Base-by-base conservation (phyloP, 352 stramenopile species). In the Pythium sukuiense region DNA sequence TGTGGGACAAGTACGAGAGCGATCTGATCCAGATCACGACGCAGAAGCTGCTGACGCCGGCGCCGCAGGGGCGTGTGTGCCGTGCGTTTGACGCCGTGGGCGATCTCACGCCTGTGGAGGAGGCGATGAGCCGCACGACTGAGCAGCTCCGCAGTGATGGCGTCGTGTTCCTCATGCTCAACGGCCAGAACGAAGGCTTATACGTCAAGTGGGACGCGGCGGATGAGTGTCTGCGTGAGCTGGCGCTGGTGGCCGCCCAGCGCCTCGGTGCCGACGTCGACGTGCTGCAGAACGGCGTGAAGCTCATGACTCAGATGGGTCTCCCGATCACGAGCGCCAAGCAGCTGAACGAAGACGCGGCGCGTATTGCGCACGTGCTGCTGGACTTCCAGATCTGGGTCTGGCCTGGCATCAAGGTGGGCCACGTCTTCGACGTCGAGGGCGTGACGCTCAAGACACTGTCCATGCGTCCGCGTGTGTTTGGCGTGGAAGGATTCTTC, bases 341-440 rank as follows among this genome's bases (percentile, higher is more conserved):
- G 8, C 62, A 88, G 30, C 54, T 90, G 8, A 59, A 82, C 12
- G 37, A 61, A 12, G 63, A 72, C 0, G 43, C 64, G 65, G 46
- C 37, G 8, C 77, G 79, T 27, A 72, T 92, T 55, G 84, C 77
- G 13, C 82, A 92, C 64, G 80, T 92, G 27, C 60, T 92, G 56
- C 70, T 89, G 18, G 77, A 90, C 41, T 76, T 76, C 55, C 80
- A 90, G 67, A 77, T 90, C n/a, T 92, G 81, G 81, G 82, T 90
- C 18, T 90, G 80, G 84, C 84, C 84, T 37, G 81, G 84, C 24
- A 72, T 92, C 41, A 79, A 83, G 39, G 77, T 92, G n/a, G 84
- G 80, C 45, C 73, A 90, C 56, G 66, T 73, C 24, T 83, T 81
- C 48, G 50, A 76, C 30, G 61, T 89, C 9, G 80, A 88, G n/a